Evolutionary conservation across 352 stramenopile species (phyloP).

Genomic region (Globisporangium takayamanum): DNA sequence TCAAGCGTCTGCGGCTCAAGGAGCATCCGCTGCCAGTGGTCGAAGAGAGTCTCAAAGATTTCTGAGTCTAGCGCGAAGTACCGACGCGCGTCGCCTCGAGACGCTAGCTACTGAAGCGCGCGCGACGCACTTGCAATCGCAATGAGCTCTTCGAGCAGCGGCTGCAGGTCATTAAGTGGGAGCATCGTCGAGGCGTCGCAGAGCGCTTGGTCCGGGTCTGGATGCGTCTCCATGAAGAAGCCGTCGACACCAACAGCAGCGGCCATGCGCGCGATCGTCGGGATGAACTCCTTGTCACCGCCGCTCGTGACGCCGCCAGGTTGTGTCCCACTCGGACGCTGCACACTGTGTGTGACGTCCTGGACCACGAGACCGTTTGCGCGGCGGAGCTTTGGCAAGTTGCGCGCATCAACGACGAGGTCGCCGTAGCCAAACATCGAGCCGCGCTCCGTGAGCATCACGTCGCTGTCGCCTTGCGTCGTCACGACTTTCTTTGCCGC

Average conservation of each 20-base stretch:
- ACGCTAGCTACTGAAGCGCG: slow-evolving; percentile 17
- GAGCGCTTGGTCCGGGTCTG: slow-evolving; percentile 47
- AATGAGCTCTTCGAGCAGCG: slow-evolving; percentile 66
- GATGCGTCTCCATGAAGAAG: slow-evolving; percentile 88
- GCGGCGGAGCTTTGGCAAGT: slow-evolving; percentile 61
- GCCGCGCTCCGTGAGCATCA: slow-evolving; percentile 83
- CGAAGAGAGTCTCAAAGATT: slow-evolving; percentile 69
- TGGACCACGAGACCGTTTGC: slow-evolving; percentile 72
- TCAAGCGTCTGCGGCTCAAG: slow-evolving; percentile 61
- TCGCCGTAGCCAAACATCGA: slow-evolving; percentile 88
- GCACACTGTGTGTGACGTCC: slow-evolving; percentile 83
- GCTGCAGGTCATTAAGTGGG: slow-evolving; percentile 56
- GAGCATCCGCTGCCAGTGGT: slow-evolving; percentile 62
- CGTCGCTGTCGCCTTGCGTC: slow-evolving; percentile 56
- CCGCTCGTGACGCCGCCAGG: slow-evolving; percentile 42
- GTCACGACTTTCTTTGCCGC: slow-evolving; percentile 63
- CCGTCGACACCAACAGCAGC: slow-evolving; percentile 81
- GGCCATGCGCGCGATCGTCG: slow-evolving; percentile 80
- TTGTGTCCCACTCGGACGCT: slow-evolving; percentile 46
- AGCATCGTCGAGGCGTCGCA: slow-evolving; percentile 75
- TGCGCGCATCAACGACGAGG: slow-evolving; percentile 79
- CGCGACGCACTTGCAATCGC: slow-evolving; percentile 54
- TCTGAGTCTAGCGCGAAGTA: slow-evolving; percentile 16
- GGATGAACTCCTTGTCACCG: slow-evolving; percentile 76
- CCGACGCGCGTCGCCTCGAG: neutral